Conservation (phyloP, 768 basidiomycete genomes). For the Tricholoma hemisulphureum region DNA sequence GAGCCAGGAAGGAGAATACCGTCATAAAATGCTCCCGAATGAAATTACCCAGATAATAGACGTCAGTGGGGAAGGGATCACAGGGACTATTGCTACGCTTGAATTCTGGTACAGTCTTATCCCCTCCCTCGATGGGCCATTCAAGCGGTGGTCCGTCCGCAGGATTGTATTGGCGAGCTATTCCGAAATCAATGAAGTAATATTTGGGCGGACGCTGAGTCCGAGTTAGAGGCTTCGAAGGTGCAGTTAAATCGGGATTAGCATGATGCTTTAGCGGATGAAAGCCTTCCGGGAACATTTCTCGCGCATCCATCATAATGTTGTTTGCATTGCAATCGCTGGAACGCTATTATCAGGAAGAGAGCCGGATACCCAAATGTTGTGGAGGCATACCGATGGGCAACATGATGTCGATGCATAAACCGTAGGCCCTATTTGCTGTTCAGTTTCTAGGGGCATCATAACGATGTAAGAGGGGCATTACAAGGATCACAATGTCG, state of each 20-base stretch:
- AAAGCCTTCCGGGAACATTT: constrained; percentile 5
- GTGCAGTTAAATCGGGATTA: constrained; percentile 8
- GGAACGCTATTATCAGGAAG: background rate
- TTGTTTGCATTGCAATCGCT: constrained; percentile 17
- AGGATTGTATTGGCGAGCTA: constrained; percentile 20
- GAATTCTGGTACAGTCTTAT: constrained; percentile 38
- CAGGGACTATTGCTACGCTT: constrained; percentile 11
- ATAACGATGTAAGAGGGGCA: constrained; percentile 24
- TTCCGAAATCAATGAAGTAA: constrained; percentile 25
- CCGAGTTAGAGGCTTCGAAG: constrained; percentile 5
- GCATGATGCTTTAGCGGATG: constrained; percentile 8
- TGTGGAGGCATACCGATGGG: constrained; percentile 7
- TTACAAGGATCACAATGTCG: constrained; percentile 20
- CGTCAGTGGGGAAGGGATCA: constrained; percentile 34
- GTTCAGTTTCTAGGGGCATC: background rate
- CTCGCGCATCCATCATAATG: constrained; percentile 13
- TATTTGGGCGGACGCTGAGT: constrained; percentile 19
- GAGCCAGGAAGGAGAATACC: background rate
- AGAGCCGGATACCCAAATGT: no score
- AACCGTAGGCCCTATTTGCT: constrained; percentile 28
- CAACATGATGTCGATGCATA: constrained; percentile 32
- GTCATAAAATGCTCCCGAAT: constrained; percentile 20
- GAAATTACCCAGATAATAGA: constrained; percentile 36
- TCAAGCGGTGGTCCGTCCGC: constrained; percentile 21
- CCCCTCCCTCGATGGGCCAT: constrained; percentile 34